Base-by-base conservation (phyloP, 2,329 filamentous ascomycete species). In the Botrytis squamosa region DNA sequence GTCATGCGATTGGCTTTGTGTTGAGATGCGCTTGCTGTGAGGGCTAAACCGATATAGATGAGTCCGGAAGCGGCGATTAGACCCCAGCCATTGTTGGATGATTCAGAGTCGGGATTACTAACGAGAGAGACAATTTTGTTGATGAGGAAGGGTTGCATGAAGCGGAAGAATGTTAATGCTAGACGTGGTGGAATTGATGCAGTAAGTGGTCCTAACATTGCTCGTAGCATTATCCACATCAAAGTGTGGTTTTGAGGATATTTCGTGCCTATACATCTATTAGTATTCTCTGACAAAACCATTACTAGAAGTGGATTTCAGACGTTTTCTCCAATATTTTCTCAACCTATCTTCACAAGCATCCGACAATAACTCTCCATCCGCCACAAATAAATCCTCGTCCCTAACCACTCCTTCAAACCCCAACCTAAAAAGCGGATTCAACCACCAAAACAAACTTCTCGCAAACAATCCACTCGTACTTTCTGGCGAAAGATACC, bases 391-490 rank as follows among this genome's bases (percentile, higher is more conserved):
- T 1, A 83, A 76, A 73, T 80, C 77, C n/a, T 81, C 76, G 20
- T 80, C 75, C 3, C 72, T 74, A 5, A 83, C 71, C 38, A 81
- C 74, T 1, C 76, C 79, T 18, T 73, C 73, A 66, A 79, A 82
- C 0, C 82, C 82, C 18, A 73, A 18, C 22, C 73, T 49, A 65
- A 83, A 81, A 10, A 83, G 74, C 9, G 75, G 75, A 57, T 81
- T 83, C 18, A 83, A 71, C 82, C 82, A 84, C 76, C 76, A 81
- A 73, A 82, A 82, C 46, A 83, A 72, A 25, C 79, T 77, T n/a
- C 80, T 79, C 46, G 75, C 78, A 66, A 81, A 80, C 8, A 83
- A 74, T 22, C 82, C 80, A 71, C 80, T 80, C 8, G 79, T 81
- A 36, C 80, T 78, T 60, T 83, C 82, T 0, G 76, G 75, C 16